A percentile compares a stretch with the other conserved stretches of the same genome.
Conservation (phyloP, 139 green algal genomes). For the Picochlorum sp. region DNA sequence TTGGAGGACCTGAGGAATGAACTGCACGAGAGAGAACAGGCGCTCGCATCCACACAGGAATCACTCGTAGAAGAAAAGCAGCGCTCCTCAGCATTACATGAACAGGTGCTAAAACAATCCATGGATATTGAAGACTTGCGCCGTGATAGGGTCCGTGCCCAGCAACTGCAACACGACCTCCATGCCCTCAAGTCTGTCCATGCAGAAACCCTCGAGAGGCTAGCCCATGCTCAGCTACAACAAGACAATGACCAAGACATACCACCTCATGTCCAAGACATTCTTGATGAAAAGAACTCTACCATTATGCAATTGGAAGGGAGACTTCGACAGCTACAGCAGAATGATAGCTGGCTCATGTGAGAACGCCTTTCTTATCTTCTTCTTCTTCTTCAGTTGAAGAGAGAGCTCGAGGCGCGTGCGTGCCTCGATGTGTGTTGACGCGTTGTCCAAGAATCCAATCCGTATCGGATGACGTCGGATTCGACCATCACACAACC, state of each 20-base stretch:
- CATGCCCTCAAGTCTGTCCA: not conserved
- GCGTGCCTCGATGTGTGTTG: too few species aligned
- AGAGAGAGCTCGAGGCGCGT: not conserved
- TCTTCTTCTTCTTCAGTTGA: not conserved
- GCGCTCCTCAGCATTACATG: conserved; percentile 10
- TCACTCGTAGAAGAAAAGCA: conserved; percentile 14
- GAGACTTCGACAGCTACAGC: not conserved
- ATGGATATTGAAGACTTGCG: conserved; percentile 29
- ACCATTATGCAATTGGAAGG: conserved; percentile 2
- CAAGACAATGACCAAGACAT: not conserved
- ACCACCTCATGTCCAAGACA: not conserved
- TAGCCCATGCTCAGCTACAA: not conserved
- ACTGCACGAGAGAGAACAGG: conserved; percentile 5
- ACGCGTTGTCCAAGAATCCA: too few species aligned
- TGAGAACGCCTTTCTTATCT: not conserved
- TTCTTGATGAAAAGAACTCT: not conserved
- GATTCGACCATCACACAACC: too few species aligned
- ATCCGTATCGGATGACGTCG: too few species aligned
- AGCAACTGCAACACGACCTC: not conserved
- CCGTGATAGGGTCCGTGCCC: conserved; percentile 6
- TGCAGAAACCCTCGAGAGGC: not conserved
- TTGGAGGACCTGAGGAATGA: too few species aligned
- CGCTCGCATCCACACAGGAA: conserved; percentile 10
- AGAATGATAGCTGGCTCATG: not conserved
- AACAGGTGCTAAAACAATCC: conserved; percentile 25